Base-by-base conservation (phyloP, 768 basidiomycete genomes). In the Boletellus ananiceps region DNA sequence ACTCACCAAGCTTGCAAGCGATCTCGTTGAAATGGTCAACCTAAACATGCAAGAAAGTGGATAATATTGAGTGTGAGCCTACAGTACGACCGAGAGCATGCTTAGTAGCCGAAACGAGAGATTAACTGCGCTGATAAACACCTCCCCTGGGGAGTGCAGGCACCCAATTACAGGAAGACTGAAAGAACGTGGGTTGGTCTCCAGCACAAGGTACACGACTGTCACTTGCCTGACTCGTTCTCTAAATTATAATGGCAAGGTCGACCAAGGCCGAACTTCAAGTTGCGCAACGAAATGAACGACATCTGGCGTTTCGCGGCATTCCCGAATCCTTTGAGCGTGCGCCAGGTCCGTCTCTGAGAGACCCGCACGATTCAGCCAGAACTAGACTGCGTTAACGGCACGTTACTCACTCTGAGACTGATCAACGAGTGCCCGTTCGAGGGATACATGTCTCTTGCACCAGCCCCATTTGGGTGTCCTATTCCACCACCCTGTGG, bases 161-260 rank as follows among this genome's bases (percentile, higher is more conserved):
- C 15, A 49, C 35, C 3, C 7, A 35, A 39, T 50, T 25, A 65
- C 39, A 59, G 47, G 34, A 65, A 60, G 32, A 18, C 60, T 59
- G 14, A 18, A 47, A 21, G n/a, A n/a, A 35, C 6, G 18, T 47
- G 25, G 40, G 31, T 35, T 0, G 14, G 47, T 23, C 13, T 25
- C n/a, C 14, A 31, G 35, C 34, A 4, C 21, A 31, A 15, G 12
- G 11, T 12, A 18, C 21, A 32, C 25, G 25, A 14, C 9, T 27
- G 7, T 13, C 5, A 54, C 66, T 46, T 25, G 44, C 66, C 63
- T 49, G 66, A 50, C 41, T 66, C 65, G 15, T 56, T 29, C 4
- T 60, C 55, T 11, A 45, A 19, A 7, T 37, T 46, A 33, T 51
- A 49, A 21, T 61, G 57, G 31, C 65, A 56, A 25, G 65, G 63